Percentiles rank a stretch among this genome's conserved stretches.
These are phyloP conservation scores for Magnusiomyces ingens DNA, from an alignment of 1,139 yeast species.

Conservation along the genomic window DNA sequence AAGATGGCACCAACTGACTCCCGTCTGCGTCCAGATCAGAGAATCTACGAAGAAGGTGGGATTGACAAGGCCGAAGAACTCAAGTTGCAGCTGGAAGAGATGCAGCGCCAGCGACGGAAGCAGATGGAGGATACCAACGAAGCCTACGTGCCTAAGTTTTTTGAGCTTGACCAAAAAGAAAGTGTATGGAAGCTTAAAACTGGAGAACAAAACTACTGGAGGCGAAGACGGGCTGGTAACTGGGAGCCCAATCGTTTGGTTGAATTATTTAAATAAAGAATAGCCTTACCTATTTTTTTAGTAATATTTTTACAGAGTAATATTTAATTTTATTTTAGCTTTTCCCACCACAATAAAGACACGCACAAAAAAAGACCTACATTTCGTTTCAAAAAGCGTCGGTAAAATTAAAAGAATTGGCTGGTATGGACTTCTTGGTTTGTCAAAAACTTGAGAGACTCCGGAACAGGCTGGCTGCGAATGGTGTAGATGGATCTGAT, in stretches of 20 bases:
- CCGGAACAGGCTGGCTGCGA: background rate
- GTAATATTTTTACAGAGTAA: background rate
- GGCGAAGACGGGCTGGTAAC: slow-evolving; percentile 39
- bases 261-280: slow-evolving; percentile 7
- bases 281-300: background rate
- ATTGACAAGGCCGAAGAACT: slow-evolving; percentile 61
- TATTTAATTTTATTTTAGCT: too few species aligned
- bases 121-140: slow-evolving; percentile 43
- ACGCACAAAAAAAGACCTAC: too few species aligned
- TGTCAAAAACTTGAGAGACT: background rate
- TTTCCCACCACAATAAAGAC: too few species aligned
- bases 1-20: slow-evolving; percentile 80
- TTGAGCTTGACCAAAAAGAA: slow-evolving; percentile 34
- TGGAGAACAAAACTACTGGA: slow-evolving; percentile 77
- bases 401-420: too few species aligned
- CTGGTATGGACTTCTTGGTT: too few species aligned
- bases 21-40: slow-evolving; percentile 79
- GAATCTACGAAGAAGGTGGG: slow-evolving; percentile 61
- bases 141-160: slow-evolving; percentile 55
- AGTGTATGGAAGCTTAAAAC: slow-evolving; percentile 55
- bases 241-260: slow-evolving; percentile 30
- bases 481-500: background rate
- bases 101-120: slow-evolving; percentile 72
- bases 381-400: too few species aligned
- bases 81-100: slow-evolving; percentile 66